These are phyloP conservation scores for Podospora australis DNA, from an alignment of 495 filamentous ascomycete genomes.

Conservation along the genomic window DNA sequence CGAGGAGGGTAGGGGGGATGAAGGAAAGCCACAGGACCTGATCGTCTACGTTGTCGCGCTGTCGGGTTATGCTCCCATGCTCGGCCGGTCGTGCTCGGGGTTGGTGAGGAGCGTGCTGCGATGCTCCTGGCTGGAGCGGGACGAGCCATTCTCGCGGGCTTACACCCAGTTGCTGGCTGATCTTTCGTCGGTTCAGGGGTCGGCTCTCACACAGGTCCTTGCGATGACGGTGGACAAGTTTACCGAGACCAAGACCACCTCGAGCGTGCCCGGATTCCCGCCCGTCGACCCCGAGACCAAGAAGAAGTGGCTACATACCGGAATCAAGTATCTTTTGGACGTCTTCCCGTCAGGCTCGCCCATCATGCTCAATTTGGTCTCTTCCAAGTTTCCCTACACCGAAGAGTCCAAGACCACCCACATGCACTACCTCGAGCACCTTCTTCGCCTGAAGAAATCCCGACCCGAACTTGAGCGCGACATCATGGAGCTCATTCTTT, in stretches of 20 bases:
- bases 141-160: slow-evolving; percentile 69
- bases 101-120: slow-evolving; percentile 67
- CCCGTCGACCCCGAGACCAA: slow-evolving; percentile 52
- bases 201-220: slow-evolving; percentile 49
- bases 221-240: slow-evolving; percentile 77
- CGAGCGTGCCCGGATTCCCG: slow-evolving; percentile 54
- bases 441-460: slow-evolving; percentile 67
- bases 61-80: slow-evolving; percentile 59
- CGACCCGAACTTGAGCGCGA: slow-evolving; percentile 74
- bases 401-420: slow-evolving; percentile 66
- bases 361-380: slow-evolving; percentile 57
- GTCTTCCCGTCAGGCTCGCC: slow-evolving; percentile 68
- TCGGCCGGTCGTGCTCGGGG: slow-evolving; percentile 66
- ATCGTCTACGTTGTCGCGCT: slow-evolving; percentile 72
- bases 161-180: slow-evolving; percentile 77
- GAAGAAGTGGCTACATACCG: slow-evolving; percentile 64
- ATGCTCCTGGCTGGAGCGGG: slow-evolving; percentile 78
- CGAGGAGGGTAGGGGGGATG: slow-evolving; percentile 24
- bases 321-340: slow-evolving; percentile 66
- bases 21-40: slow-evolving; percentile 44
- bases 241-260: slow-evolving; percentile 40
- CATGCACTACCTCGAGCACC: slow-evolving; percentile 69
- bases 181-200: slow-evolving; percentile 70
- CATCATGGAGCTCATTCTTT: slow-evolving; percentile 75
- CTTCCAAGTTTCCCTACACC: slow-evolving; percentile 64